Base-by-base conservation (phyloP, 768 basidiomycete genomes). In the Lenzites betulinus region DNA sequence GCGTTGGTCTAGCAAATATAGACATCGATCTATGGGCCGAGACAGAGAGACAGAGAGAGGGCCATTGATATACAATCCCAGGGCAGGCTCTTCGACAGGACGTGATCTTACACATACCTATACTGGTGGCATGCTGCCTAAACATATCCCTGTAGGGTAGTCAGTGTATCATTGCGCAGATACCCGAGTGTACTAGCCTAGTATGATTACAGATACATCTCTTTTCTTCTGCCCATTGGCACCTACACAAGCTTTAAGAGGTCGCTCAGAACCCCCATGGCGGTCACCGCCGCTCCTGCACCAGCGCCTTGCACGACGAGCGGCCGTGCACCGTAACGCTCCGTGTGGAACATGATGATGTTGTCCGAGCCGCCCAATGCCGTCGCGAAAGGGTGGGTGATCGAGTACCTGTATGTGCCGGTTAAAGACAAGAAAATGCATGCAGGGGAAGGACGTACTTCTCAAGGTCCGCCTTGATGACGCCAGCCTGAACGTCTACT, bases 271-370 rank as follows among this genome's bases (percentile, higher is more conserved):
- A 98, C 95, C 8, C 97, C 97, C 93, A 98, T 98, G 0, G 97
- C 97, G 33, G 97, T 99, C 15, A 98, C 96, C 25, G 90, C 94
- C 1, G 94, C 94, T n/a, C 97, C 97, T 0, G 97, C 97, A 2
- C 97, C 97, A 0, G 95, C 89, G 51, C 97, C 97, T 69, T 98
- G 96, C 35, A 99, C 82, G 61, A 98, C 92, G 57, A 99, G 78
- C 1, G 97, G 96, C 42, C 94, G 78, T 8, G 88, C 83, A 2
- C 89, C 87, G 70, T 99, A 99, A 42, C 97, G 81, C 69, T 91
- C 87, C 0, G 96, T 98, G 71, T 93, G 90, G 84, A 98, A 98
- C 80, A 97, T 92, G 72, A 99, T 85, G 71, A 99, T 98, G 73
- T 98, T 98, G 75, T 99, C 97, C 22, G 94, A 94, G 0, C 96